Evolutionary conservation across 805 yeast genomes (phyloP).

Genomic region (Kuraishia capsulata): DNA sequence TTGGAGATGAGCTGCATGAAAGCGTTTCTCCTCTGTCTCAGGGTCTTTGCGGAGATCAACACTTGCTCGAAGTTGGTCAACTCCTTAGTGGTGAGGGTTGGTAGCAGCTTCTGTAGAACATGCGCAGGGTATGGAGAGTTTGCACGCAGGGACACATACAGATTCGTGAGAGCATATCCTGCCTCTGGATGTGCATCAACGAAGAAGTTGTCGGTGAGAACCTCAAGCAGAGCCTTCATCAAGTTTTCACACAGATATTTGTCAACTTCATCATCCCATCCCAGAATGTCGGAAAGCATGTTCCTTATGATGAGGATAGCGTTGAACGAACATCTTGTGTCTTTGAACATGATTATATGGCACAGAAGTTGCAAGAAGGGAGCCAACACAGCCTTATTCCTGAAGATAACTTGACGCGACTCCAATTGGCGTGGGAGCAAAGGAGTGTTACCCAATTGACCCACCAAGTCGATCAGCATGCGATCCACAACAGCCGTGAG

Average conservation of each 20-base stretch:
- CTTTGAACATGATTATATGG: slow-evolving; percentile 74
- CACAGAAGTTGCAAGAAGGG: slow-evolving; percentile 69
- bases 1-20: slow-evolving; percentile 67
- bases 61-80: slow-evolving; percentile 56
- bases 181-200: slow-evolving; percentile 88
- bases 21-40: slow-evolving; percentile 74
- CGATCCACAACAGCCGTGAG: slow-evolving; percentile 88
- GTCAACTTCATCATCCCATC: slow-evolving; percentile 71
- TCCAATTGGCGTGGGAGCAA: slow-evolving; percentile 53
- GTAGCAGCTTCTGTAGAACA: slow-evolving; percentile 42
- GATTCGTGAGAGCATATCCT: slow-evolving; percentile 74
- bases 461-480: slow-evolving; percentile 76
- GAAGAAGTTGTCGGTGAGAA: slow-evolving; percentile 67
- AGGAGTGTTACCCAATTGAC: slow-evolving; percentile 49
- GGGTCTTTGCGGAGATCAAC: slow-evolving; percentile 53
- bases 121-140: slow-evolving; percentile 64
- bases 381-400: slow-evolving; percentile 58
- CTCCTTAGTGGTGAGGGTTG: slow-evolving; percentile 45
- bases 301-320: slow-evolving; percentile 75
- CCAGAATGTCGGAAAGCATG: slow-evolving; percentile 57
- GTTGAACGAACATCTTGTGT: slow-evolving; percentile 87
- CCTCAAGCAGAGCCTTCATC: slow-evolving; percentile 58
- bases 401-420: slow-evolving; percentile 57
- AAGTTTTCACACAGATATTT: slow-evolving; percentile 53
- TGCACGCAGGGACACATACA: slow-evolving; percentile 65